Evolutionary conservation across 2,329 filamentous ascomycete genomes (phyloP).

Genomic region (Tolypocladium cylindrosporum): DNA sequence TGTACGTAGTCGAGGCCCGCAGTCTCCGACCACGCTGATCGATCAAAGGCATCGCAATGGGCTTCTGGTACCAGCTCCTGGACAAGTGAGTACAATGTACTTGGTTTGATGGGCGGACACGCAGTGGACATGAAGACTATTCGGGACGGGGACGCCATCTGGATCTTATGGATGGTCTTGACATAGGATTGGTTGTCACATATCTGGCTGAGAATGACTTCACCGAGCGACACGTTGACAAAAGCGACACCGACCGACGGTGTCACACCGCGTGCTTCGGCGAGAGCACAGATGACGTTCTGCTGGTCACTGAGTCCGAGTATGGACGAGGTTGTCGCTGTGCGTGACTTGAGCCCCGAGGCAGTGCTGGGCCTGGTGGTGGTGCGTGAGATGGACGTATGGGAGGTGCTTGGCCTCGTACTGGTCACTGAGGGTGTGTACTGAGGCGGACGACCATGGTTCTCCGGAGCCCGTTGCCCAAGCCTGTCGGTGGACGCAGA

Average conservation of each 20-base stretch:
- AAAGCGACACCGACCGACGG: slow-evolving; percentile 80
- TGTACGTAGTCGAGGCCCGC: slow-evolving; percentile 69
- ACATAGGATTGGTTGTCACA: slow-evolving; percentile 90
- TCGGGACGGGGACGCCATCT: slow-evolving; percentile 67
- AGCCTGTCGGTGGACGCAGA: not conserved
- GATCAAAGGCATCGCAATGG: slow-evolving; percentile 46
- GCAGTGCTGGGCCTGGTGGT: slow-evolving; percentile 25
- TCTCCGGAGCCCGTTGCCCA: not conserved
- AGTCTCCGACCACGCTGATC: slow-evolving; percentile 75
- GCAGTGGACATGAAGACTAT: slow-evolving; percentile 69
- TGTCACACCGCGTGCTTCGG: slow-evolving; percentile 77
- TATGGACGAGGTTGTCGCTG: slow-evolving; percentile 23
- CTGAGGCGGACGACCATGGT: not conserved
- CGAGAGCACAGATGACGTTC: slow-evolving; percentile 78
- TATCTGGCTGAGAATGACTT: slow-evolving; percentile 80
- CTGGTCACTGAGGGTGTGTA: slow-evolving; percentile 9
- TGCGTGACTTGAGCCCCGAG: slow-evolving; percentile 35
- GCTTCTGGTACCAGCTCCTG: slow-evolving; percentile 41
- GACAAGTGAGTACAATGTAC: slow-evolving; percentile 64
- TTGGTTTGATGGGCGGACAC: slow-evolving; percentile 54
- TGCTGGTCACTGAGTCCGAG: slow-evolving; percentile 44
- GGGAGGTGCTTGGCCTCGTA: slow-evolving; percentile 9
- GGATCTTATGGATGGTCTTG: slow-evolving; percentile 77
- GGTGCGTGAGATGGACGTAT: slow-evolving; percentile 10
- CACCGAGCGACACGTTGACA: slow-evolving; percentile 75